Conservation (phyloP, 768 basidiomycete species). For the Podaxis sp. region DNA sequence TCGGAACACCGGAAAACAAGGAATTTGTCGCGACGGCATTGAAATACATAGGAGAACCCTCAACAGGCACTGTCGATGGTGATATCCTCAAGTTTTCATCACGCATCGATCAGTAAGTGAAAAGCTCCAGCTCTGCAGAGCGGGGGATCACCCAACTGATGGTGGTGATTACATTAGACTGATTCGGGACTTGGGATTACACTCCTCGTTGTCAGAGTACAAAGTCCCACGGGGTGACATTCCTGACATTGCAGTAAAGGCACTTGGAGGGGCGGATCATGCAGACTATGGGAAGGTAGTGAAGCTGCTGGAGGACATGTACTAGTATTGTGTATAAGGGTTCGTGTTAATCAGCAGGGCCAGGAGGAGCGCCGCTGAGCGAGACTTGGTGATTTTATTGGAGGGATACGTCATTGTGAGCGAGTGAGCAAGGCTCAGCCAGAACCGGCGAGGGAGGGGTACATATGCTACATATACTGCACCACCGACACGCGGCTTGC, state of each 20-base stretch:
- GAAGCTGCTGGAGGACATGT: constrained; percentile 44
- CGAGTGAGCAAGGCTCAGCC: constrained; percentile 9
- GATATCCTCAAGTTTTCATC: constrained; percentile 51
- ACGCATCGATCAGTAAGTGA: constrained; percentile 50
- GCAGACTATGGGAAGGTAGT: constrained; percentile 37
- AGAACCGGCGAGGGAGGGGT: not conserved
- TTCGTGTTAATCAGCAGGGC: not conserved
- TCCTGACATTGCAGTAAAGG: constrained; percentile 45
- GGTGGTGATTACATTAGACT: constrained; percentile 35
- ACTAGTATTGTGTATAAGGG: constrained; percentile 18
- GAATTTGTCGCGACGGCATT: constrained; percentile 50
- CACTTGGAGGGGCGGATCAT: constrained; percentile 39
- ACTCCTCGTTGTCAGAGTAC: constrained; percentile 54
- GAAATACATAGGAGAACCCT: constrained; percentile 53
- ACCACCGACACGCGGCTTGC: not conserved
- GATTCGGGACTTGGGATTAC: constrained; percentile 53
- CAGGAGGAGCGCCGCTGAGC: constrained; percentile 4
- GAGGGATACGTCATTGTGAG: constrained; percentile 4
- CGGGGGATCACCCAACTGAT: not conserved
- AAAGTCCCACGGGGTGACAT: constrained; percentile 59
- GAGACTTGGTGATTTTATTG: not conserved
- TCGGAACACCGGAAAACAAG: constrained; percentile 59
- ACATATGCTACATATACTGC: not conserved
- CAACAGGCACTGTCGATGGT: constrained; percentile 62
- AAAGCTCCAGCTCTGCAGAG: not conserved